phyloP scores from a whole-genome alignment of 345 rosid genomes.

The Isatis tinctoria region DNA sequence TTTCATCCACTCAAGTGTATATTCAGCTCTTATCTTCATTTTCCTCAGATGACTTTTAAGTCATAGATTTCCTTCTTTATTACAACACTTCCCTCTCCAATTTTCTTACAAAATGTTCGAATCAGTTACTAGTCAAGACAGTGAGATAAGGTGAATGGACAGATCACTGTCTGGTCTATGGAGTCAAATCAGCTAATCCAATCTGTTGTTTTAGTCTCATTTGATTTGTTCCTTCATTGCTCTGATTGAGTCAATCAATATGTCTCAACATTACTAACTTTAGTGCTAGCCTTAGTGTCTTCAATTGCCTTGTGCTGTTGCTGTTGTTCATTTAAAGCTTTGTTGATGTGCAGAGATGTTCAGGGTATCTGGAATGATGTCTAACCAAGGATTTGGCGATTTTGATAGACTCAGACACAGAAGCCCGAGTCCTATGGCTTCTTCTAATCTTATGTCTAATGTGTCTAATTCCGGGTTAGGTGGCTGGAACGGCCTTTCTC shows the following conservation, averaged over 20 bases:
- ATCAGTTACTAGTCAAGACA: neutral
- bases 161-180: neutral
- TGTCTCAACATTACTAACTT: neutral
- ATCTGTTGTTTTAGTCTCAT: neutral
- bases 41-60: neutral
- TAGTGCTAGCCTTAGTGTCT: neutral
- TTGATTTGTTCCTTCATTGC: neutral
- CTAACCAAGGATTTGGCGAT: slow-evolving; percentile 90
- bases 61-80: neutral
- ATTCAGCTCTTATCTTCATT: neutral
- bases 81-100: neutral
- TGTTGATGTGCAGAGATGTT: slow-evolving; percentile 65
- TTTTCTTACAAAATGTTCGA: neutral
- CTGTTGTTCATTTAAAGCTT: slow-evolving; percentile 1
- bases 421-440: slow-evolving; percentile 98
- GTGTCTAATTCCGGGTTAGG: slow-evolving; percentile 69
- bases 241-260: neutral
- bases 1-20: slow-evolving; percentile 1
- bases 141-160: slow-evolving; percentile 1
- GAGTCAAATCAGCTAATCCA: neutral
- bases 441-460: slow-evolving; percentile 83
- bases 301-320: neutral
- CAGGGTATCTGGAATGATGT: slow-evolving; percentile 88
- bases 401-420: slow-evolving; percentile 87
- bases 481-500: slow-evolving; percentile 77